phyloP scores from a whole-genome alignment of 192 early-diverging fungal genomes.

The Coemansia sp. region DNA sequence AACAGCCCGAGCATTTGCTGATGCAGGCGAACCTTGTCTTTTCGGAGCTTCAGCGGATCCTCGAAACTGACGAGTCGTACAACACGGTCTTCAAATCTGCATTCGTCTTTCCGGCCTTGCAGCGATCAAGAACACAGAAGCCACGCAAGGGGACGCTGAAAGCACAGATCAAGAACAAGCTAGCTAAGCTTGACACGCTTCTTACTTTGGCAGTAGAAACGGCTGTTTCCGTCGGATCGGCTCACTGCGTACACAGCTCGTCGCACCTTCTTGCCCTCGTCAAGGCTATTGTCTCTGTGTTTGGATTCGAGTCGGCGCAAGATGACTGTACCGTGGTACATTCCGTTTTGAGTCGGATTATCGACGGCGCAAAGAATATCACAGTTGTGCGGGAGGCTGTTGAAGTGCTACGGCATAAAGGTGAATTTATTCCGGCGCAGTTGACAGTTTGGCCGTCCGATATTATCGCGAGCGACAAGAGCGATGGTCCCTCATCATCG shows the following conservation, averaged over 20 bases:
- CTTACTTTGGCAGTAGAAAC: constrained; percentile 11
- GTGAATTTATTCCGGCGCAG: constrained; percentile 14
- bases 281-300: constrained; percentile 10
- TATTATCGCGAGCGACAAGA: neutral
- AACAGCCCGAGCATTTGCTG: constrained; percentile 29
- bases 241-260: constrained; percentile 36
- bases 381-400: constrained; percentile 42
- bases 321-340: neutral
- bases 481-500: neutral
- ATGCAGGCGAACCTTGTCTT: constrained; percentile 32
- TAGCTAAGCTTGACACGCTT: constrained; percentile 28
- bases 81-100: constrained; percentile 23
- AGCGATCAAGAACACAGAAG: constrained; percentile 13
- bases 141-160: constrained; percentile 33
- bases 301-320: constrained; percentile 15
- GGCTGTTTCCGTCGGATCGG: constrained; percentile 34
- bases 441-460: constrained; percentile 34
- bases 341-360: constrained; percentile 10
- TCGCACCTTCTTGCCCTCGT: constrained; percentile 36
- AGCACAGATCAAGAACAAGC: constrained; percentile 18
- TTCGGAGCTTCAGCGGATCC: constrained; percentile 22
- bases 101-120: constrained; percentile 30
- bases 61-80: constrained; percentile 11
- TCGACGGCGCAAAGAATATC: constrained; percentile 39
- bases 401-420: constrained; percentile 23